Base-by-base conservation (phyloP, 2,329 filamentous ascomycete genomes). In the Monosporascus sp. region DNA sequence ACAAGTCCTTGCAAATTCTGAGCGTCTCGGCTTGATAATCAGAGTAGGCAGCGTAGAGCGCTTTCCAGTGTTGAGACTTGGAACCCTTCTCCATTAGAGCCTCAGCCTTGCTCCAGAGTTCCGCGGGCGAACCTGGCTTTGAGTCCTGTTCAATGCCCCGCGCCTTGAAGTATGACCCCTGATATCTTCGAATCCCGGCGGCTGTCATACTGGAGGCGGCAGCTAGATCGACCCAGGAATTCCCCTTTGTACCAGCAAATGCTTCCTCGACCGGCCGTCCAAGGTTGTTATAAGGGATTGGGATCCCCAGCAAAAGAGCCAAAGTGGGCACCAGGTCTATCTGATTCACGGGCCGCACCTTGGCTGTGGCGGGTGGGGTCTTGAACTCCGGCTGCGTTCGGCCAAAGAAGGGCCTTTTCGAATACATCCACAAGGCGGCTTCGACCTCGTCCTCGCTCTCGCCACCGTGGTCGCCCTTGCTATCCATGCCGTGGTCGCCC, bases 401-500 rank as follows among this genome's bases (percentile, higher is more conserved):
- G 17, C 94, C 94, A 69, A 99, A 99, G 9, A 89, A 70, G 0
- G 85, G 84, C 61, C 83, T 86, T 70, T 92, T 96, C 1, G 94
- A 96, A 69, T 97, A 99, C 91, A 99, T 96, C 93, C 94, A 99
- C 47, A 99, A 71, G 2, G 94, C 91, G 52, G 94, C 91, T 70
- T 99, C 85, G 6, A 99, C 83, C 69, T 99, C 94, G 58, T 97
- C 91, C 61, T 97, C 90, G 35, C 93, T 97, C 74, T 99, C 94
- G 51, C 94, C 94, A n/a, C 94, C 94, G 66, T 99, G 94, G 60
- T 99, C 94, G 18, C 94, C 94, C 73, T 99, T 97, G 55, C 82
- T 77, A 69, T 99, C 94, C 94, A 99, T 99, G 11, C 94, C 94
- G 66, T 99, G 94, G 68, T 99, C 94, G n/a, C 94, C 94, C 90